Evolutionary conservation across 2,329 filamentous ascomycete genomes (phyloP).

Genomic region (Fusarium paranaense): DNA sequence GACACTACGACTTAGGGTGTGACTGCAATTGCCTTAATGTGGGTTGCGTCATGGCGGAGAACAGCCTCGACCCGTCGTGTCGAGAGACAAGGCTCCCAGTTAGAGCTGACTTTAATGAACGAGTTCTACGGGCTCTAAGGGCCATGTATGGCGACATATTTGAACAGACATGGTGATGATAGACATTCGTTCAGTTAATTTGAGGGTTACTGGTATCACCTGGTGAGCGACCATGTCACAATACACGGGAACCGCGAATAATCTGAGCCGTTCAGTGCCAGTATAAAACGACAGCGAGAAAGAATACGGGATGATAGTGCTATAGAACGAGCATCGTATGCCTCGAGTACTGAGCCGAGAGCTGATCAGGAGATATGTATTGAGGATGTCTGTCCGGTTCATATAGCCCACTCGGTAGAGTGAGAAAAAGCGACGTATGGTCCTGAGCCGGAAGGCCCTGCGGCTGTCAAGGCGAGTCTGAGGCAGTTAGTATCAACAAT

Average conservation of each 20-base stretch:
- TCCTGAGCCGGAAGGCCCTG: not conserved
- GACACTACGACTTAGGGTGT: too few species aligned
- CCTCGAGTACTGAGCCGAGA: not conserved
- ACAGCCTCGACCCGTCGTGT: too few species aligned
- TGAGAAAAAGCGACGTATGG: constrained; percentile 1
- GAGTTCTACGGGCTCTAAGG: too few species aligned
- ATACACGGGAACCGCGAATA: too few species aligned
- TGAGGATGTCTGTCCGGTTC: not conserved
- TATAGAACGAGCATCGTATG: not conserved
- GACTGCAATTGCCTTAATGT: too few species aligned
- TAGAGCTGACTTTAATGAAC: too few species aligned
- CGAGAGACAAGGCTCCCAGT: too few species aligned
- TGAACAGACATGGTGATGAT: not conserved
- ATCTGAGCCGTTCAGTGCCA: too few species aligned
- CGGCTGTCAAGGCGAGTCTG: not conserved
- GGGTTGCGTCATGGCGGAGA: too few species aligned
- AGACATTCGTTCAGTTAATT: not conserved
- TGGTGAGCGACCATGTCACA: not conserved
- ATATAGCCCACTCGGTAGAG: not conserved
- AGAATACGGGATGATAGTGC: not conserved
- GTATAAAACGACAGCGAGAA: too few species aligned
- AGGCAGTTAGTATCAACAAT: not conserved
- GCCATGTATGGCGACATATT: too few species aligned
- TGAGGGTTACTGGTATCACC: not conserved
- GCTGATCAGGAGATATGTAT: not conserved